phyloP scores from a whole-genome alignment of 2,329 filamentous ascomycete species.

The Cercospora citrullina region DNA sequence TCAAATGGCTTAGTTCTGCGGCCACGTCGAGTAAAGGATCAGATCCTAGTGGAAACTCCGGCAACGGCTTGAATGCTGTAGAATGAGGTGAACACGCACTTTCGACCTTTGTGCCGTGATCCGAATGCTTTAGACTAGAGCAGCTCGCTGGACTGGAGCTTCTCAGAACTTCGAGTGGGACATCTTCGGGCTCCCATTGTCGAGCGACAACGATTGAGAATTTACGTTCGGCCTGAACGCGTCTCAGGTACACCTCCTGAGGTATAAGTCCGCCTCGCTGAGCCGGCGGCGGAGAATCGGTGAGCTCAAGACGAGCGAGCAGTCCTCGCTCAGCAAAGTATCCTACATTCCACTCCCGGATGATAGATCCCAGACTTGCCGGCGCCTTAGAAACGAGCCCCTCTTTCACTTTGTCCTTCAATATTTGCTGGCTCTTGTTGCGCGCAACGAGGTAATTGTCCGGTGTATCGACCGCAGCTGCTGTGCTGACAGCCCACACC shows the following conservation, averaged over 20 bases:
- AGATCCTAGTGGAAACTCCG: slow-evolving; percentile 12
- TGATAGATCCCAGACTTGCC: slow-evolving; percentile 24
- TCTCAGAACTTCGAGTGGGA: background rate
- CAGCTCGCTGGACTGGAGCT: background rate
- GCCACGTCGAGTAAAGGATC: slow-evolving; percentile 10
- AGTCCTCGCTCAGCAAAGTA: slow-evolving; percentile 31
- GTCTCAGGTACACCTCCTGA: slow-evolving; percentile 21
- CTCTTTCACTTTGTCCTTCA: slow-evolving; percentile 29
- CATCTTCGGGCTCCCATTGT: slow-evolving; percentile 18
- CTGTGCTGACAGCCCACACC: slow-evolving; percentile 23
- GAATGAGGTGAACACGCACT: background rate
- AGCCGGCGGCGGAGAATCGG: slow-evolving; percentile 21
- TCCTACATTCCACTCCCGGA: slow-evolving; percentile 30
- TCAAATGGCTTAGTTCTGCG: background rate
- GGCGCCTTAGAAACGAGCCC: slow-evolving; percentile 23
- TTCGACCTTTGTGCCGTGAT: background rate
- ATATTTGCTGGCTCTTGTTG: slow-evolving; percentile 23
- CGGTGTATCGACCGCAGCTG: slow-evolving; percentile 19
- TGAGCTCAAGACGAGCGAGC: slow-evolving; percentile 26
- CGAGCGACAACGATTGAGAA: slow-evolving; percentile 30
- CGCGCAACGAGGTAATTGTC: slow-evolving; percentile 16
- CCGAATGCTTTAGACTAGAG: background rate
- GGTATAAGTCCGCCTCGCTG: slow-evolving; percentile 22
- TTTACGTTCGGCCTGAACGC: slow-evolving; percentile 28
- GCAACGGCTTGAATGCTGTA: slow-evolving; percentile 10